These are phyloP conservation scores for Meyerozyma athensensis DNA, from an alignment of 1,139 yeast species.

Conservation along the genomic window DNA sequence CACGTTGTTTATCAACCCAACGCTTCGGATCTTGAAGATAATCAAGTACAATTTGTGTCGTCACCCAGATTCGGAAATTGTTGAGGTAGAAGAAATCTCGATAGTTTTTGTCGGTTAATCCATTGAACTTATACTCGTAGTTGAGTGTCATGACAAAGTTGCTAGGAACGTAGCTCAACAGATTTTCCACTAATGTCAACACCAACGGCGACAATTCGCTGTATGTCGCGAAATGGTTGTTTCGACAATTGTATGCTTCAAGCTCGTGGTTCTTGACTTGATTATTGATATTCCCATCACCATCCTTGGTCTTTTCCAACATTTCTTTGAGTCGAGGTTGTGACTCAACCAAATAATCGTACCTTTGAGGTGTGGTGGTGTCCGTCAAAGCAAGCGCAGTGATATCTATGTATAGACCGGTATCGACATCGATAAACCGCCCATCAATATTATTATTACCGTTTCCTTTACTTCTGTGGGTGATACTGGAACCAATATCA, in stretches of 20 bases:
- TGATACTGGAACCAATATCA: slow-evolving; percentile 17
- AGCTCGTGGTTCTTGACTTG: slow-evolving; percentile 12
- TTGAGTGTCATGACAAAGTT: slow-evolving; percentile 24
- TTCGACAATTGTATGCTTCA: slow-evolving; percentile 41
- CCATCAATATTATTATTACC: slow-evolving; percentile 20
- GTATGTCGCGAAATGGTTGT: slow-evolving; percentile 19
- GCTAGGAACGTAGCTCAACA: slow-evolving; percentile 29
- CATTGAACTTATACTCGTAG: slow-evolving; percentile 25
- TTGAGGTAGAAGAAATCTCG: slow-evolving; percentile 25
- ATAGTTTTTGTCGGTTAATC: slow-evolving; percentile 23
- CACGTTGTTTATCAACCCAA: slow-evolving; percentile 17
- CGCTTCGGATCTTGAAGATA: slow-evolving; percentile 21
- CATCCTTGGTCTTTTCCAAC: slow-evolving; percentile 3
- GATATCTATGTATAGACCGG: slow-evolving; percentile 19
- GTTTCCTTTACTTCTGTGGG: slow-evolving; percentile 15
- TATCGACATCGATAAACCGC: slow-evolving; percentile 18
- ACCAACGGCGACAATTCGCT: slow-evolving; percentile 31
- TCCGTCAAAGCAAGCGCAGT: slow-evolving; percentile 16
- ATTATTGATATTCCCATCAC: slow-evolving; percentile 7
- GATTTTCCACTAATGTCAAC: slow-evolving; percentile 29
- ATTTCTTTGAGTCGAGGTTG: slow-evolving; percentile 4
- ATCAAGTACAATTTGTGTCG: slow-evolving; percentile 21
- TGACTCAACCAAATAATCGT: slow-evolving; percentile 6
- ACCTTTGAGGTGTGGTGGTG: slow-evolving; percentile 13
- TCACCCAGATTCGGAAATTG: slow-evolving; percentile 33